A percentile compares a stretch with the other conserved stretches of the same genome.
phyloP scores from a whole-genome alignment of 768 basidiomycete genomes.

The Mycena alexandri region DNA sequence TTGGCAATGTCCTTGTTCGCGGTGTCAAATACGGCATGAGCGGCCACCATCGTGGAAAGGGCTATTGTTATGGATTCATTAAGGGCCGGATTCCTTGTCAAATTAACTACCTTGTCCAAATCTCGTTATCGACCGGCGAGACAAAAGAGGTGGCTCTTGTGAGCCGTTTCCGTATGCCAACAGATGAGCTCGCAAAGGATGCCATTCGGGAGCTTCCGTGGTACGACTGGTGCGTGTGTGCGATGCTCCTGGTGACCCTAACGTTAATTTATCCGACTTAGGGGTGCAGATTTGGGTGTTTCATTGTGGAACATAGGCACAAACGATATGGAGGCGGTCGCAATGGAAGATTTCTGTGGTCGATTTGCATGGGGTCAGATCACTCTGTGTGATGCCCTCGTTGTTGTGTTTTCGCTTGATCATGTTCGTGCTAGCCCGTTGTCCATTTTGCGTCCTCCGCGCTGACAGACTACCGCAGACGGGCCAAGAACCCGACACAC shows the following conservation, averaged over 20 bases:
- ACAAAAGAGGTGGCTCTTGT: not conserved
- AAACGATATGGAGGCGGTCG: too few relatives aligned
- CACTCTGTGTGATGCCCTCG: too few relatives aligned
- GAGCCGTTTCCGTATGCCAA: not conserved
- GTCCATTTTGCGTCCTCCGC: too few relatives aligned
- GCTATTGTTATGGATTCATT: slow-evolving; percentile 4
- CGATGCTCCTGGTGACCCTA: too few relatives aligned
- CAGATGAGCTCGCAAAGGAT: not conserved
- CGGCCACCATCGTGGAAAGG: not conserved
- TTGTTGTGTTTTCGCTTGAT: too few relatives aligned
- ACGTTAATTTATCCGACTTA: not conserved
- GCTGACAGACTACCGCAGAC: too few relatives aligned
- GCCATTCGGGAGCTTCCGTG: too few relatives aligned
- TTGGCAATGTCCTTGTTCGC: slow-evolving; percentile 2
- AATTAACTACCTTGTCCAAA: slow-evolving; percentile 1
- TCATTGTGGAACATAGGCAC: not conserved
- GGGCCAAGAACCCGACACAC: too few relatives aligned
- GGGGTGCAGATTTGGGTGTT: not conserved
- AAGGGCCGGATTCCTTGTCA: not conserved
- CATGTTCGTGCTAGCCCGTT: too few relatives aligned
- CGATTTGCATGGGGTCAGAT: too few relatives aligned
- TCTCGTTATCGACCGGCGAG: not conserved
- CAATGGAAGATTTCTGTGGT: too few relatives aligned
- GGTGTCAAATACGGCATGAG: slow-evolving; percentile 3
- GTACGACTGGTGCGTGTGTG: not conserved